phyloP scores from a whole-genome alignment of 345 rosid genomes.

The Lepidium didymum region DNA sequence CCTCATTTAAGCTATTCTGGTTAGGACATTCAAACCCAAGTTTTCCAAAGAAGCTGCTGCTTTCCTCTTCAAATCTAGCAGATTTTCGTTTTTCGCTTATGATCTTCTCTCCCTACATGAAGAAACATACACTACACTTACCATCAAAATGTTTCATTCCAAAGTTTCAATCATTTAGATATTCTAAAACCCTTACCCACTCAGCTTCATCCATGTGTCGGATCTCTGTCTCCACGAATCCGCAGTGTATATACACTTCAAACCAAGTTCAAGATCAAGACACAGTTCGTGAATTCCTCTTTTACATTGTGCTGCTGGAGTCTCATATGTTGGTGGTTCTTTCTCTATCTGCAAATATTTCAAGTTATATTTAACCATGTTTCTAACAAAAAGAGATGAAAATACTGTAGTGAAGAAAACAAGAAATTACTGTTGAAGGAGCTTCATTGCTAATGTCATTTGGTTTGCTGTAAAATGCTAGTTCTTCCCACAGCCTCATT shows the following conservation, averaged over 20 bases:
- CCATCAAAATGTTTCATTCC: background rate
- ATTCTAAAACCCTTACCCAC: conserved; percentile 18
- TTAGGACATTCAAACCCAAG: conserved; percentile 10
- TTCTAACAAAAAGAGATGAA: background rate
- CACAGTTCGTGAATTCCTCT: conserved; percentile 33
- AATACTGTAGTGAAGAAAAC: background rate
- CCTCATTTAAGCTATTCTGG: background rate
- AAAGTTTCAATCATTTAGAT: background rate
- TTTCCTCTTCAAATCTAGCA: conserved; percentile 13
- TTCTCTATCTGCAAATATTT: conserved; percentile 14
- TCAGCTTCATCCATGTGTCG: conserved; percentile 8
- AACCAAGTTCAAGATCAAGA: conserved; percentile 45
- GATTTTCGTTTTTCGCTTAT: conserved; percentile 2
- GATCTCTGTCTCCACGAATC: conserved; percentile 33
- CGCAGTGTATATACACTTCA: conserved; percentile 37
- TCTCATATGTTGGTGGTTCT: conserved; percentile 4
- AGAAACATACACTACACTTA: background rate
- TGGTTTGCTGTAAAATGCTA: background rate
- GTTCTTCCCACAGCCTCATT: conserved; percentile 10
- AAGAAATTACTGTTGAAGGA: conserved; percentile 8
- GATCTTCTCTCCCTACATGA: conserved; percentile 18
- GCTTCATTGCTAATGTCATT: background rate
- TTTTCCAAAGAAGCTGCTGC: background rate
- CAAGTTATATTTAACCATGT: background rate
- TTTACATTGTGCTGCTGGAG: conserved; percentile 7